phyloP scores from a whole-genome alignment of 371 early-diverging fungal species.

The Rhizopus sp. region DNA sequence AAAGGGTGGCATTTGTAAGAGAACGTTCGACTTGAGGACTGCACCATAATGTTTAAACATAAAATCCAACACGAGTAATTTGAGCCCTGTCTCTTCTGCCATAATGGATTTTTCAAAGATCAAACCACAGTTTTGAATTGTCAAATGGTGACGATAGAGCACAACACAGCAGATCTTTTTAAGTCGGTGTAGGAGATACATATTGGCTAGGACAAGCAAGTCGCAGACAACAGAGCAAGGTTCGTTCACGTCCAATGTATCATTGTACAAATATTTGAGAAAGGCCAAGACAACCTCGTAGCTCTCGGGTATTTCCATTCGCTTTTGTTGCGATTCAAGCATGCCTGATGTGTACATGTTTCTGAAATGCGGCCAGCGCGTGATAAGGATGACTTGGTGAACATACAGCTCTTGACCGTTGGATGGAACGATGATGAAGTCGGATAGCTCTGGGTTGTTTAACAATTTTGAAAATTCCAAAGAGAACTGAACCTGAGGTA shows the following conservation, averaged over 20 bases:
- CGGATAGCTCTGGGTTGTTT: slow-evolving; percentile 60
- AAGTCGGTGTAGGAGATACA: slow-evolving; percentile 63
- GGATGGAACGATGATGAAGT: slow-evolving; percentile 59
- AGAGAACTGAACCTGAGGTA: slow-evolving; percentile 31
- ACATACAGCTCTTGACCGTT: slow-evolving; percentile 57
- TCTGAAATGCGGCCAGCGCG: slow-evolving; percentile 75
- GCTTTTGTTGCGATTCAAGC: slow-evolving; percentile 58
- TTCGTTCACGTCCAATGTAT: slow-evolving; percentile 51
- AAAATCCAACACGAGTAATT: slow-evolving; percentile 53
- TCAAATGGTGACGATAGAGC: slow-evolving; percentile 52
- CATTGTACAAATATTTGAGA: slow-evolving; percentile 68
- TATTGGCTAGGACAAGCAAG: slow-evolving; percentile 63
- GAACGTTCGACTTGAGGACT: slow-evolving; percentile 52
- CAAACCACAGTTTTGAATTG: slow-evolving; percentile 51
- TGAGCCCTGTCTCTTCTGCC: slow-evolving; percentile 58
- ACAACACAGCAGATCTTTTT: slow-evolving; percentile 60
- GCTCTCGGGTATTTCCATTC: slow-evolving; percentile 65
- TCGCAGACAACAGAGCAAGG: slow-evolving; percentile 54
- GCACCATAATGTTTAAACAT: slow-evolving; percentile 59
- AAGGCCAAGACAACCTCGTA: slow-evolving; percentile 60
- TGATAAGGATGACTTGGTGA: slow-evolving; percentile 64
- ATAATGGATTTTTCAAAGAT: slow-evolving; percentile 63
- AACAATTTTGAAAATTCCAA: slow-evolving; percentile 57
- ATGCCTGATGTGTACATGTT: slow-evolving; percentile 68
- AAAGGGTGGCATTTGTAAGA: slow-evolving; percentile 44